These are phyloP conservation scores for Neurospora sp. DNA, from an alignment of 495 filamentous ascomycete genomes.

Conservation along the genomic window DNA sequence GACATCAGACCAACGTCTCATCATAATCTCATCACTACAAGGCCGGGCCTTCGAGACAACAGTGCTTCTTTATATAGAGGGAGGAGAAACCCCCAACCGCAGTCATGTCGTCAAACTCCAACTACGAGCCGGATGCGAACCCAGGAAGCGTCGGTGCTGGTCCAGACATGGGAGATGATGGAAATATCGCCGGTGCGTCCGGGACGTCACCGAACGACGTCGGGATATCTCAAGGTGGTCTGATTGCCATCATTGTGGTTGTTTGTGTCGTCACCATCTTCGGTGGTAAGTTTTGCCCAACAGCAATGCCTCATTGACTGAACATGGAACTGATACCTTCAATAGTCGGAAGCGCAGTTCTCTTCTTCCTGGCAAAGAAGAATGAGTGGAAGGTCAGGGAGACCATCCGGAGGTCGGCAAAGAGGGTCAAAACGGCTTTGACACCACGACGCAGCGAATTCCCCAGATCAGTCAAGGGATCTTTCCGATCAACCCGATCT, in stretches of 20 bases:
- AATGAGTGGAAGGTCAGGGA: slow-evolving; percentile 45
- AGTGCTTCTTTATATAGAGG: background rate
- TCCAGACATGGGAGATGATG: slow-evolving; percentile 19
- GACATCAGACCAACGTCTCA: background rate
- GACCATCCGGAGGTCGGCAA: slow-evolving; percentile 41
- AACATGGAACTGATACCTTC: background rate
- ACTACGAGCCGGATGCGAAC: slow-evolving; percentile 8
- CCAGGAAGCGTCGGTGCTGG: slow-evolving; percentile 3
- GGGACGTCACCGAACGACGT: slow-evolving; percentile 41
- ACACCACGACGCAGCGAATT: slow-evolving; percentile 46
- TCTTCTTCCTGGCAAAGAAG: slow-evolving; percentile 49
- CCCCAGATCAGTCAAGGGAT: slow-evolving; percentile 40
- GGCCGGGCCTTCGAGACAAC: background rate
- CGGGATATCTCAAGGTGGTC: slow-evolving; percentile 45
- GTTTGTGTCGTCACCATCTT: slow-evolving; percentile 46
- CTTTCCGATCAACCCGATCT: slow-evolving; percentile 11
- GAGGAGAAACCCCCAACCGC: background rate
- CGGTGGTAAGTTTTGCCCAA: slow-evolving; percentile 37
- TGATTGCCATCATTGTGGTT: slow-evolving; percentile 54
- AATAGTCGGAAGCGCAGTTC: slow-evolving; percentile 35
- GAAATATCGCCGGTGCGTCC: slow-evolving; percentile 43
- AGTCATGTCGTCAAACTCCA: slow-evolving; percentile 1
- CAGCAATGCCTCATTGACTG: background rate
- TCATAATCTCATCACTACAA: background rate
- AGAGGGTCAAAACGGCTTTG: slow-evolving; percentile 42